Base-by-base conservation (phyloP, 1,284 basidiomycete genomes). In the Sanghuangporus weigelae region DNA sequence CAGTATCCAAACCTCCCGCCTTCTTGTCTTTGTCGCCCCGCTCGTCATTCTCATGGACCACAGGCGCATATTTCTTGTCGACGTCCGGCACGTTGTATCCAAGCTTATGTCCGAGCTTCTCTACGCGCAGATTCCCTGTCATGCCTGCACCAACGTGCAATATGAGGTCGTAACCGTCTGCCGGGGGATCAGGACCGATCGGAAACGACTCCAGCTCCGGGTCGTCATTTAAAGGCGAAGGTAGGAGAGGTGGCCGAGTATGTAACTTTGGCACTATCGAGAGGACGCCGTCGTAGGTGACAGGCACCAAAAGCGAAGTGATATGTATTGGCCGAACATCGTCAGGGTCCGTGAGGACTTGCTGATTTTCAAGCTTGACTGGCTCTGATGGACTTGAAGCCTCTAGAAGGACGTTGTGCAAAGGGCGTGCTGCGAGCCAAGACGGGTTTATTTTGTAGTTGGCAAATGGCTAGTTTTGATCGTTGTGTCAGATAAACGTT, bases 11-110 rank as follows among this genome's bases (percentile, higher is more conserved):
- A 14, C 46, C 66, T 53, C 68, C 69, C 61, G 79, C 78, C 69
- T 77, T 71, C 53, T 72, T 71, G 65, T 66, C 12, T 64, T 71
- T 61, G 70, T 73, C 72, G 23, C 71, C 70, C 2, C 71, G 66
- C 60, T 68, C 73, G 40, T 76, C 79, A 57, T 14, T 38, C 21
- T 40, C 44, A 11, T 46, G 19, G 11, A 85, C 79, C 51, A 78
- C 66, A 21, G 86, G 82, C 0, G 87, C 86, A 59, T 83, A 78
- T 66, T 81, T 78, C 5, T 83, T 84, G 4, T 77, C 77, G 14
- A 81, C 84, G 68, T 90, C 89, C 71, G 86, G 87, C 82, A 87
- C 84, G 59, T 84, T 78, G 69, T 89, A 91, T 10, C 87, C 87
- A 38, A 82, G 76, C 71, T 88, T 89, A 71, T 91, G 89, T 0